Evolutionary conservation across 1,284 basidiomycete species (phyloP), one percentile per base, ranked within the genome.

Genomic region (Melanopsichium pennsylvanicum): DNA sequence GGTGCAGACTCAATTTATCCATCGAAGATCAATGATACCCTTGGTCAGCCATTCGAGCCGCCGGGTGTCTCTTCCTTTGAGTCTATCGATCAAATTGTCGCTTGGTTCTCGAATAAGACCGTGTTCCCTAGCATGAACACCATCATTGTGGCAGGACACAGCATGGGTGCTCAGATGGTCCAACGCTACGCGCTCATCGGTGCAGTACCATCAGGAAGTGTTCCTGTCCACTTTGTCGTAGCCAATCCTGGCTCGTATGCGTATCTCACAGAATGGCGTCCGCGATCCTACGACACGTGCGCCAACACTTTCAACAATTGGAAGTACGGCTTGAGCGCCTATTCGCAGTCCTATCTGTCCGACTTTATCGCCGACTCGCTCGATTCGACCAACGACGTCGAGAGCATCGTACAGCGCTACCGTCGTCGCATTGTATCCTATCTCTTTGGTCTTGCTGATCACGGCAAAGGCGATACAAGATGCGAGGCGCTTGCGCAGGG

Each of bases 171-270:
- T 5, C 70, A 74, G 41, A 62, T 70, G 50, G 72, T 48, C 4
- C 72, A 74, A 32, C 42, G 72, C 0, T 74, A 74, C 31, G 72
- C 72, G 0, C 32, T 72, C 2, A 55, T 74, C 3, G 72, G 72
- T 8, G 47, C 52, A 2, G 61, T 74, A 2, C 72, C 72, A 1
- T 56, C 50, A 2, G 54, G 47, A 5, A 48, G 35, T 0, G 57
- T 70, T 3, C 66, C 70, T 4, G 72, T 74, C 7, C 72, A 74
- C 44, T 74, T 72, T 44, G 61, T 70, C 23, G 42, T 74, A 6
- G 70, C 70, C n/a, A 74, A 74, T 34, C 72, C 72, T 1, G 71
- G 71, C 8, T 60, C 54, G 15, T 74, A 50, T 36, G 70, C 64
- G 7, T 74, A 73, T n/a, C 38, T 72, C 3, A 56, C 26, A 18